phyloP scores from a whole-genome alignment of 2,329 filamentous ascomycete genomes.

The Lasiodiplodia sp. region DNA sequence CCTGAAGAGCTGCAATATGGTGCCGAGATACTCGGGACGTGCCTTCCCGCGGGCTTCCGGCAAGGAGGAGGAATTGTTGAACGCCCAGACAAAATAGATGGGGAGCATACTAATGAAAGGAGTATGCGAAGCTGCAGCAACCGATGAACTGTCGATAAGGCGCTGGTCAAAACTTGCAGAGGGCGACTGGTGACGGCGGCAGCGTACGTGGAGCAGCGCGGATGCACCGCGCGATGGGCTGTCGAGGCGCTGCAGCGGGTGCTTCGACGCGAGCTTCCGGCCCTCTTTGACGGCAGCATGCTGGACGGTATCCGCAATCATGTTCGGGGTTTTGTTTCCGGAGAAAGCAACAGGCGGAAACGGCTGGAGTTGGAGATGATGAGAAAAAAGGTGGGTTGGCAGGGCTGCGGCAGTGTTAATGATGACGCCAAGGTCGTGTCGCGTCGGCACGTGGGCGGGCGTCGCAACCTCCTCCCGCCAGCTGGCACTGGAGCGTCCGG shows the following conservation, averaged over 20 bases:
- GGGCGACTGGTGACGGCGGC: neutral
- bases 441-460: neutral
- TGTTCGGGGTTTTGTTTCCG: neutral
- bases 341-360: neutral
- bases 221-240: conserved; percentile 72
- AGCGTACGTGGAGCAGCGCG: conserved; percentile 64
- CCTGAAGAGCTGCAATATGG: neutral
- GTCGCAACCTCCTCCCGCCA: neutral
- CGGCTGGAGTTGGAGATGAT: neutral
- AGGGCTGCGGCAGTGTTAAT: neutral
- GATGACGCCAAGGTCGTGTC: neutral
- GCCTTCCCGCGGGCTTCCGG: conserved; percentile 16
- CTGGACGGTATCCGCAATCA: neutral
- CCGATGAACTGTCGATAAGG: conserved; percentile 43
- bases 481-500: neutral
- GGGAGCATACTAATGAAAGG: conserved; percentile 48
- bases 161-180: neutral
- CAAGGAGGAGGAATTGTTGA: neutral
- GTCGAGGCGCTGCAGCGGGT: conserved; percentile 70
- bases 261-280: conserved; percentile 47
- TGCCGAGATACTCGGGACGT: neutral
- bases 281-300: conserved; percentile 4
- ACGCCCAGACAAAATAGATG: neutral
- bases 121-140: conserved; percentile 54
- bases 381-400: neutral